Conservation (phyloP, 306 rosid species). For the Citrullus colocynthis region DNA sequence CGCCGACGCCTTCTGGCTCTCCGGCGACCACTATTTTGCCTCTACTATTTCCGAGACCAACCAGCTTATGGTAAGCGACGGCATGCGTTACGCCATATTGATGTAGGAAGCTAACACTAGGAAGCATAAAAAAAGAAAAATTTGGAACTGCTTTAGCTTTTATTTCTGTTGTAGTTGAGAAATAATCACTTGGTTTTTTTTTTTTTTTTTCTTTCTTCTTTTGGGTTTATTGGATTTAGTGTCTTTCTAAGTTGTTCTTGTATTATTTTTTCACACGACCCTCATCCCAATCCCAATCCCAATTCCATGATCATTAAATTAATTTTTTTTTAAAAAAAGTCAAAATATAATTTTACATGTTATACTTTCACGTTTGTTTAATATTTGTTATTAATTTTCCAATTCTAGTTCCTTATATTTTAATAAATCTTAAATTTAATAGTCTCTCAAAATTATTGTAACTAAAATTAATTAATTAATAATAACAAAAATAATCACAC, state of each 20-base stretch:
- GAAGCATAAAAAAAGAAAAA: not conserved
- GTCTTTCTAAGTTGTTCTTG: not conserved
- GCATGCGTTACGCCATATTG: constrained; percentile 97
- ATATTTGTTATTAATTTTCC: too few species aligned
- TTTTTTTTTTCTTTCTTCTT: too few species aligned
- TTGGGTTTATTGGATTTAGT: not conserved
- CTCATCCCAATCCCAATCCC: not conserved
- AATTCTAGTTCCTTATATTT: too few species aligned
- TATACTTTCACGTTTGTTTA: too few species aligned
- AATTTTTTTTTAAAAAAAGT: too few species aligned
- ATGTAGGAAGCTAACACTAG: constrained; percentile 28
- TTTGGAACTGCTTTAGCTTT: not conserved
- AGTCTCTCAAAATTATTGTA: too few species aligned
- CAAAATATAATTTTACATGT: too few species aligned
- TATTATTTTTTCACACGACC: not conserved
- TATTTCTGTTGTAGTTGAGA: not conserved
- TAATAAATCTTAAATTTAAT: too few species aligned
- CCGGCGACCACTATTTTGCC: constrained; percentile 26
- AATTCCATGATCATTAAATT: too few species aligned
- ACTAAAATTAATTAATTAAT: too few species aligned
- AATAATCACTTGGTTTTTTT: not conserved
- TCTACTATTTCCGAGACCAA: constrained; percentile 65
- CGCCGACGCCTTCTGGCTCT: constrained; percentile 59
- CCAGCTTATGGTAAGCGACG: constrained; percentile 84
- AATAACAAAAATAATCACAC: too few species aligned